Percentiles rank a stretch among this genome's conserved stretches.
Conservation (phyloP, 2,329 filamentous ascomycete species). For the Phialophora verrucosa region DNA sequence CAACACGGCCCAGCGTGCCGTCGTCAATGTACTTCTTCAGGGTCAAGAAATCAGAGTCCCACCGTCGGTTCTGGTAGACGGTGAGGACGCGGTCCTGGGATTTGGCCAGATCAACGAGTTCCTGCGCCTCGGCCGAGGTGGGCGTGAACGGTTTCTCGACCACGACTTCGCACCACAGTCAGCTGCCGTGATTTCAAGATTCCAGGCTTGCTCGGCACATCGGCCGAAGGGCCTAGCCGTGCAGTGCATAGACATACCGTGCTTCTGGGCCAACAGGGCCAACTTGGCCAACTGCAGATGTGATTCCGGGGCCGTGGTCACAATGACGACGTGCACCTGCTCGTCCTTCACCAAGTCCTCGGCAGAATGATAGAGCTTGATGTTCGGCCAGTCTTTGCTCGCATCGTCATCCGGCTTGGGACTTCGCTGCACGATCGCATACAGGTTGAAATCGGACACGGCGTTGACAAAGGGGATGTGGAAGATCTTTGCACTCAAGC, state of each 20-base stretch:
- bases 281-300: constrained; percentile 70
- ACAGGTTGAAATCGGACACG: constrained; percentile 68
- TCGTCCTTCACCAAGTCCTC: constrained; percentile 69
- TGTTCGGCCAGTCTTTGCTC: constrained; percentile 68
- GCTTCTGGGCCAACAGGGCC: constrained; percentile 54
- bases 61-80: constrained; percentile 79
- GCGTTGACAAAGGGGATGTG: constrained; percentile 78
- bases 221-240: too few relatives aligned
- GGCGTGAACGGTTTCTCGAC: constrained; percentile 85
- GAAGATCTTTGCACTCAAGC: constrained; percentile 75
- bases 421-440: constrained; percentile 76
- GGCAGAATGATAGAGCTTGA: constrained; percentile 68
- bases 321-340: constrained; percentile 70
- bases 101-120: constrained; percentile 64
- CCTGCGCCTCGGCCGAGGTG: constrained; percentile 68
- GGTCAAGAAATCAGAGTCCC: constrained; percentile 78
- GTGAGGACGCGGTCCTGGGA: constrained; percentile 61
- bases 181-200: not conserved
- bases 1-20: constrained; percentile 69
- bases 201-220: not conserved
- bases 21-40: constrained; percentile 66
- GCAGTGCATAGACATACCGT: constrained; percentile 23
- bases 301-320: constrained; percentile 73
- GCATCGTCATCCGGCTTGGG: constrained; percentile 70
- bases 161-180: constrained; percentile 58